These are phyloP conservation scores for Paramecium pentaurelia DNA, from an alignment of 73 alveolate genomes.

Conservation along the genomic window DNA sequence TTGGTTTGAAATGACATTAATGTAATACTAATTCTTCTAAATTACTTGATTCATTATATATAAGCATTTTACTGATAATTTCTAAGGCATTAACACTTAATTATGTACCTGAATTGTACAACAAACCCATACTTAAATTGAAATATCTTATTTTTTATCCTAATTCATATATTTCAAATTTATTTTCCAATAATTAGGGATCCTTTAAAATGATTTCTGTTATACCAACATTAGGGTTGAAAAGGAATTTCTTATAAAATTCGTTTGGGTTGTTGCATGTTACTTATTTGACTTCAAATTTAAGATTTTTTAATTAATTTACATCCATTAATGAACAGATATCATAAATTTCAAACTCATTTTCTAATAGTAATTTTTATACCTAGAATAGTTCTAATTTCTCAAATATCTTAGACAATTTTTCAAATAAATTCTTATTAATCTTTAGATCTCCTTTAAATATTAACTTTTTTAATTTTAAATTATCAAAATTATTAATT, in stretches of 20 bases:
- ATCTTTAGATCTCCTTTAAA: background rate
- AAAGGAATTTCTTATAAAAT: background rate
- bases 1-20: slow-evolving; percentile 10
- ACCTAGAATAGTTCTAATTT: background rate
- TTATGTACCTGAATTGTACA: background rate
- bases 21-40: background rate
- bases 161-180: background rate
- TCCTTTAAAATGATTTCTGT: background rate
- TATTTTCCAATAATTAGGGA: background rate
- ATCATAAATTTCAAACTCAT: background rate
- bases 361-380: background rate
- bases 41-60: background rate
- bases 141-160: background rate
- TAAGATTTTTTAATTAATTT: background rate
- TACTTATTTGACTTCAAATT: background rate
- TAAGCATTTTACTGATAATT: background rate
- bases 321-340: background rate
- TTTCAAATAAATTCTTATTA: background rate
- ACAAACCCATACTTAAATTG: background rate
- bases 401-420: background rate
- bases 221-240: background rate
- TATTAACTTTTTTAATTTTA: background rate
- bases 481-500: background rate
- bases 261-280: background rate
- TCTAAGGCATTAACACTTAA: background rate